phyloP scores from a whole-genome alignment of 768 basidiomycete species.

The Amanita rubescens region DNA sequence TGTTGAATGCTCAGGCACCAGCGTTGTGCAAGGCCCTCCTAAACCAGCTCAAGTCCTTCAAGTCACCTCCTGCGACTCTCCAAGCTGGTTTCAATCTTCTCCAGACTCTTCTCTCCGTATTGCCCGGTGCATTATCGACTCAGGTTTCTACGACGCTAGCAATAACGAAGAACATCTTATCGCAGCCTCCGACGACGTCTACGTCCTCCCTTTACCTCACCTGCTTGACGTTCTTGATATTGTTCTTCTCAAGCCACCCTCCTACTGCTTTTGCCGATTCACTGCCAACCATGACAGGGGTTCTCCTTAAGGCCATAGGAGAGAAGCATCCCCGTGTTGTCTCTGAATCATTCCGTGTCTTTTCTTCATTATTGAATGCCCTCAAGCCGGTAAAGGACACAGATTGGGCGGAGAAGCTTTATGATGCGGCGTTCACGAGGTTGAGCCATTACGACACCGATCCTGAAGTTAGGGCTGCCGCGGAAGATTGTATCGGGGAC shows the following conservation, averaged over 20 bases:
- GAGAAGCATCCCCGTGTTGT: conserved; percentile 89
- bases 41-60: neutral
- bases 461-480: conserved; percentile 78
- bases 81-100: conserved; percentile 46
- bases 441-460: conserved; percentile 82
- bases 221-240: conserved; percentile 76
- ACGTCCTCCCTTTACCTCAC: conserved; percentile 79
- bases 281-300: conserved; percentile 63
- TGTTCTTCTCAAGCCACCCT: conserved; percentile 71
- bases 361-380: conserved; percentile 74
- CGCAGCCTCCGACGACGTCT: conserved; percentile 63
- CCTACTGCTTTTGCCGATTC: conserved; percentile 49
- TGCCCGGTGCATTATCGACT: conserved; percentile 74
- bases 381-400: conserved; percentile 58
- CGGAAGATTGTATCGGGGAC: conserved; percentile 79
- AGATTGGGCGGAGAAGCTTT: conserved; percentile 68
- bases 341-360: conserved; percentile 82
- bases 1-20: conserved; percentile 73
- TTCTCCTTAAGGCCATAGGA: conserved; percentile 62
- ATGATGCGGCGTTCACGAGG: conserved; percentile 63
- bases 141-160: conserved; percentile 59
- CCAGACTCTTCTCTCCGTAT: conserved; percentile 64
- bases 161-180: conserved; percentile 57
- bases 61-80: conserved; percentile 17
- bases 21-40: conserved; percentile 73